Evolutionary conservation across 2,329 filamentous ascomycete genomes (phyloP), one percentile per base, ranked within the genome.

Genomic region (Ilyonectria destructans): DNA sequence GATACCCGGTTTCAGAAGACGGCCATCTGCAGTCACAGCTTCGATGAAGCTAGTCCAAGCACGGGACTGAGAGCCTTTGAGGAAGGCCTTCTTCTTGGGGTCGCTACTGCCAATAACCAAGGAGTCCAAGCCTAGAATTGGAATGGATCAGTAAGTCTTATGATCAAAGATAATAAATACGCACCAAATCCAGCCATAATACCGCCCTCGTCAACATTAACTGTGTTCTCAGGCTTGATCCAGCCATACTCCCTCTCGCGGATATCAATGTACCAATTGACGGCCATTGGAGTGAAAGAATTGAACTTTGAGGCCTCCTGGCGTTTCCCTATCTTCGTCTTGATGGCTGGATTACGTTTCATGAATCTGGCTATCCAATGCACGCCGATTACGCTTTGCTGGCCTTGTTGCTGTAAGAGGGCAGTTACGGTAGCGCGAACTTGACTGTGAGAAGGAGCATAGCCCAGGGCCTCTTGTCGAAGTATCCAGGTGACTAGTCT

Each of bases 401-500:
- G 13, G 26, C 46, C 43, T 61, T 52, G 13, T 52, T 51, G 29
- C 37, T 19, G 29, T n/a, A 61, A 26, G 26, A 61, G 26, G 26
- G 15, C 46, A 33, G 40, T 33, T 26, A 55, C 59, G 29, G 29
- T 26, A 26, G 54, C 58, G 35, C 59, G 54, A 23, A 63, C 26
- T 31, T 67, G 59, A 56, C 59, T 63, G 35, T 67, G 43, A 15
- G 59, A 67, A 2, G 54, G 65, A 67, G 59, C 59, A 45, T 67
- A 59, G 45, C 59, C 59, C 17, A 63, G 19, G 26, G 65, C 29
- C 43, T 63, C 56, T 19, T 64, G 33, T 26, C 6, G 6, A 26
- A 26, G 26, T 26, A 26, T 26, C 26, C 6, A 26, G 26, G 26
- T 26, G 26, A 26, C 26, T 26, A 26, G 26, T 26, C 26, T 26